Evolutionary conservation across 805 yeast species (phyloP).

Genomic region (Ogataea salicorniae): DNA sequence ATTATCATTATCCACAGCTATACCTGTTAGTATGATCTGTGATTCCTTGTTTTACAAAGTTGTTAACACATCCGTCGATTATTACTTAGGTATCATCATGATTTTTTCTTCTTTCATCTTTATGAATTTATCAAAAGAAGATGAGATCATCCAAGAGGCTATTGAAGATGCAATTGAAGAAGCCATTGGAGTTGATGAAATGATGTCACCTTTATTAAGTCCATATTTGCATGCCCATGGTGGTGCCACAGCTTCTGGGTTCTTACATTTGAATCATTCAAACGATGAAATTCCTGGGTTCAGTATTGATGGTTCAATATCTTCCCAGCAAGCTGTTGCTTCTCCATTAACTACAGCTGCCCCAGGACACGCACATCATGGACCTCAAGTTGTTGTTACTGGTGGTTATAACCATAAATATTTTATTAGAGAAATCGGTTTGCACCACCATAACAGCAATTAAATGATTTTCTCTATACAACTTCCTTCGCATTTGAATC

Average conservation of each 20-base stretch:
- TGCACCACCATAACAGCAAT: neutral
- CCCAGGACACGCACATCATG: slow-evolving; percentile 1
- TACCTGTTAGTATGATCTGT: slow-evolving; percentile 47
- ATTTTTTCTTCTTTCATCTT: slow-evolving; percentile 43
- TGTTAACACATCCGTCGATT: slow-evolving; percentile 28
- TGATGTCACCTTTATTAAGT: slow-evolving; percentile 41
- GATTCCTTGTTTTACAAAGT: slow-evolving; percentile 37
- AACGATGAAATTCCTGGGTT: slow-evolving; percentile 24
- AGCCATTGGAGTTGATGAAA: slow-evolving; percentile 42
- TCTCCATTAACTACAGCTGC: neutral
- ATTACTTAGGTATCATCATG: slow-evolving; percentile 42
- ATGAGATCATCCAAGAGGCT: slow-evolving; percentile 40
- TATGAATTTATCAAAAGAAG: slow-evolving; percentile 41
- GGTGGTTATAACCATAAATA: slow-evolving; percentile 33
- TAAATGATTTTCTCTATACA: no score
- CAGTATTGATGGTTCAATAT: slow-evolving; percentile 14
- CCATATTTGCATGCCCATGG: slow-evolving; percentile 29
- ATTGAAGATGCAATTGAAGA: slow-evolving; percentile 44
- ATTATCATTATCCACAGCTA: slow-evolving; percentile 45
- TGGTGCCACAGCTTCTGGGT: neutral
- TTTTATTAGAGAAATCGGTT: slow-evolving; percentile 27
- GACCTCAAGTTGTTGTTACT: slow-evolving; percentile 27
- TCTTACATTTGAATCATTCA: neutral
- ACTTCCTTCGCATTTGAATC: no score
- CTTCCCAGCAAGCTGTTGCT: neutral